phyloP scores from a whole-genome alignment of 2,329 filamentous ascomycete species.

The Trichophyton simii region DNA sequence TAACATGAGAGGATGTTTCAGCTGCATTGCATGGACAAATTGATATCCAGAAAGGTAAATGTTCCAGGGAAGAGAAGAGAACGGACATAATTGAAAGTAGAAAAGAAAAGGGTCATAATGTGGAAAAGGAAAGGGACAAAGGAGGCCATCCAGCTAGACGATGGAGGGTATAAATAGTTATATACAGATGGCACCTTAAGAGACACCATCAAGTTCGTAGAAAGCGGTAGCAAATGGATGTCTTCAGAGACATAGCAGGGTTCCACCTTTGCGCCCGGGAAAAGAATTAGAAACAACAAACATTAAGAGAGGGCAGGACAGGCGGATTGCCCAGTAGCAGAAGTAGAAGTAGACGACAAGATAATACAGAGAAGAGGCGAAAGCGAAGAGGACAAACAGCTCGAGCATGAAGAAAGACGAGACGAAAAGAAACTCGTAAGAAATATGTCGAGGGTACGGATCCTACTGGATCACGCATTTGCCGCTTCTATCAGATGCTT shows the following conservation, averaged over 20 bases:
- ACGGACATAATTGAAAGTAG: neutral
- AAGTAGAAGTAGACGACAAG: neutral
- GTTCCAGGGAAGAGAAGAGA: neutral
- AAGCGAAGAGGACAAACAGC: neutral
- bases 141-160: neutral
- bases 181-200: neutral
- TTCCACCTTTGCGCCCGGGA: neutral
- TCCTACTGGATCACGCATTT: slow-evolving; percentile 28
- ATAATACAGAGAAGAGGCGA: neutral
- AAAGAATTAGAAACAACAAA: neutral
- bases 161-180: neutral
- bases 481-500: slow-evolving; percentile 22
- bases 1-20: neutral
- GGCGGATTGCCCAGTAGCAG: neutral
- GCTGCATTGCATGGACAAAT: neutral
- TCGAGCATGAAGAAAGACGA: neutral
- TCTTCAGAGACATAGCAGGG: neutral
- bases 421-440: slow-evolving; percentile 4
- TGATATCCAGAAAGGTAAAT: neutral
- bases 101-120: neutral
- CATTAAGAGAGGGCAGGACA: neutral
- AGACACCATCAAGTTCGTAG: neutral
- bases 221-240: neutral
- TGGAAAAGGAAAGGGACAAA: neutral
- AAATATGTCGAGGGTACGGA: neutral